Base-by-base conservation (phyloP, 2,329 filamentous ascomycete genomes). In the Fusarium brachygibbosum region DNA sequence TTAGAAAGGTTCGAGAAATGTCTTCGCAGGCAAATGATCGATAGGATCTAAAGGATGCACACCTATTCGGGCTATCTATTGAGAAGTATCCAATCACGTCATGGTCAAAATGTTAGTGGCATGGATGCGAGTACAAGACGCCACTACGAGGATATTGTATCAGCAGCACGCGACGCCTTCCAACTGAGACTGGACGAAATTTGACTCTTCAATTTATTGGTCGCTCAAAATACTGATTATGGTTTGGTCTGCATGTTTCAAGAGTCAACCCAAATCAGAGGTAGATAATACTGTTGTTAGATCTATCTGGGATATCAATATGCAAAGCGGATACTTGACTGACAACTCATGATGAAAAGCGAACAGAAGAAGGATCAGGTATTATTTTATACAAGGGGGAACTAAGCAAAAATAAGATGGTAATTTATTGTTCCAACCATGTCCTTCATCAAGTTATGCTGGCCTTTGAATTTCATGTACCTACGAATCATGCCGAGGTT, bases 81-180 rank as follows among this genome's bases (percentile, higher is more conserved):
- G n/a, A 51, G 17, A 50, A 50, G 34, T 58, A 50, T 62, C 72
- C 72, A 74, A 74, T 74, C 72, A 74, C 72, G 72, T 74, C 70
- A 73, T 74, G 61, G 63, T 62, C 45, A 63, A 58, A 46, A 57
- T 69, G 54, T 34, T 73, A 73, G 71, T 44, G 61, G 58, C 49
- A 40, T 51, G 29, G n/a, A 35, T 49, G 32, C 13, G 34, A 51
- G 48, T 29, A 40, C 34, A 44, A 31, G 52, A 50, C 71, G 69
- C 70, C 70, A 71, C 68, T 52, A 48, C 45, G 50, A 51, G 21
- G 11, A 28, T 40, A 32, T 19, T 38, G 19, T 53, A 45, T 61
- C 34, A 21, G 21, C 13, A 50, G 35, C 45, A 54, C 28, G 32
- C 45, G 21, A 40, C 38, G 28, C 28, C 23, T 51, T 9, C n/a